Evolutionary conservation across 106 monocot genomes (phyloP), one percentile per base, ranked within the genome.

Genomic region (Acorus calamus): DNA sequence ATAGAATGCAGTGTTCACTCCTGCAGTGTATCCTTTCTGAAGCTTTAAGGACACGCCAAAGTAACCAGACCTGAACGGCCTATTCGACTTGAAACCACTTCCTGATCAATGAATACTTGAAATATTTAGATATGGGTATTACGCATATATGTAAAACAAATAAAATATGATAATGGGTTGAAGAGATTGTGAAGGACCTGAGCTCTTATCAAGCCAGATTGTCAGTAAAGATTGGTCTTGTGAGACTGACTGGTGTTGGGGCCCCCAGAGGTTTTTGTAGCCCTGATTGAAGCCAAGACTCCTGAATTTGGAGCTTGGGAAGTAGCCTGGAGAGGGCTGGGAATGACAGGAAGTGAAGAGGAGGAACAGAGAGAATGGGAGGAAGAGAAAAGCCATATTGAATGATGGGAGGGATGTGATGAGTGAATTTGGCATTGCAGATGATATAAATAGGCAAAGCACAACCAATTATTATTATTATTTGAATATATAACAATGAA

Each of bases 21-120:
- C 89, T 28, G 89, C 89, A n/a, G 89, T 89, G 77, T 89, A 85
- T 7, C 89, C 89, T 2, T 44, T 8, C 14, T 89, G 89, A 11
- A 89, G 85, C 66, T 80, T 82, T 64, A 89, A 72, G 2, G 85
- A 89, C 0, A 71, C 72, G 0, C 82, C 78, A 7, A 89, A 89
- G 56, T 89, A 89, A 0, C 89, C 89, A 6, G 62, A 82, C 0
- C 79, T 49, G 55, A 66, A 89, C 0, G 89, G 72, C 6, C 71
- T 56, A 2, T 14, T 79, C 56, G 89, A 89, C 68, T 85, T 89
- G 79, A 81, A 87, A 11, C 87, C 87, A 9, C 87, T 87, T 14
- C 79, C 79, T 66, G 7, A 58, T 57, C 14, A 67, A 42, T 5
- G 28, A 28, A 28, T 28, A 28, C 28, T 28, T 28, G 28, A 28